Conservation (phyloP, 345 rosid genomes). For the Gossypium mustelinum region DNA sequence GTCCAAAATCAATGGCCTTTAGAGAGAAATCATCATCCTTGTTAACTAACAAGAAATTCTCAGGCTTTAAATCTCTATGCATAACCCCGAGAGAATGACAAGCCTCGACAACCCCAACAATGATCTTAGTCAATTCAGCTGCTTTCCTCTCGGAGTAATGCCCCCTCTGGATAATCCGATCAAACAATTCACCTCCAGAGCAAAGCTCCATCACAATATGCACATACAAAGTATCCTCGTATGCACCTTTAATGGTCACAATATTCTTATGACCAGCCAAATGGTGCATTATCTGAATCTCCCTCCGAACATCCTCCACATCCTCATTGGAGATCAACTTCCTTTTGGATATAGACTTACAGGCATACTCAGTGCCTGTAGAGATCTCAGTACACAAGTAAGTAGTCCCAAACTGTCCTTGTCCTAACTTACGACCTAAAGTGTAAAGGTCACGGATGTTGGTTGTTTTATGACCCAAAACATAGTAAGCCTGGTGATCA, state of each 20-base stretch:
- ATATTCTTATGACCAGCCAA: conserved; percentile 94
- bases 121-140: conserved; percentile 87
- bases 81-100: conserved; percentile 97
- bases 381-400: conserved; percentile 74
- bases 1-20: conserved; percentile 98
- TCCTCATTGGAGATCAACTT: conserved; percentile 93
- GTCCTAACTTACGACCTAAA: conserved; percentile 85
- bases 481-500: conserved; percentile 67
- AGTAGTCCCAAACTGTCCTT: conserved; percentile 96
- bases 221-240: conserved; percentile 76
- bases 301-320: conserved; percentile 91
- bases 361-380: conserved; percentile 70
- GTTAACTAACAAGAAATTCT: conserved; percentile 93
- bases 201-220: conserved; percentile 99
- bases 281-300: conserved; percentile 99
- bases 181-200: conserved; percentile 90
- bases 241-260: conserved; percentile 95
- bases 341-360: conserved; percentile 94
- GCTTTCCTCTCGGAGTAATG: conserved; percentile 96
- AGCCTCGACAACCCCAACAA: conserved; percentile 94
- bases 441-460: conserved; percentile 81
- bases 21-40: conserved; percentile 97
- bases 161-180: conserved; percentile 94
- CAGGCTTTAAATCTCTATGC: conserved; percentile 98
- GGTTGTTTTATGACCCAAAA: conserved; percentile 85